Conservation (phyloP, 2,329 filamentous ascomycete species). For the Pseudogymnoascus sp. region DNA sequence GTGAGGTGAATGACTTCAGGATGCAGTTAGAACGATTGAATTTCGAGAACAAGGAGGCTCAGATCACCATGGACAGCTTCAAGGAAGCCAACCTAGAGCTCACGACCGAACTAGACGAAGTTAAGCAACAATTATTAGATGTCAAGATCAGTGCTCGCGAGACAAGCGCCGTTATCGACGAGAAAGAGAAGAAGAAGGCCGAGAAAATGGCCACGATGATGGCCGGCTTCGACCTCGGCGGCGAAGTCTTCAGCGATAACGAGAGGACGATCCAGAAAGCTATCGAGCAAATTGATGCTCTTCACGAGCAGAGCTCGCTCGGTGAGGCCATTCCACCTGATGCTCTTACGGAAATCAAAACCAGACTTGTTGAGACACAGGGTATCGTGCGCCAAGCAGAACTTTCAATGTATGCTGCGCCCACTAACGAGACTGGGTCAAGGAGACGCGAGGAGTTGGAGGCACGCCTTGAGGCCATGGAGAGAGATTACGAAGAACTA, state of each 20-base stretch:
- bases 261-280: constrained; percentile 76
- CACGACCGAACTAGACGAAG: constrained; percentile 82
- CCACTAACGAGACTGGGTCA: constrained; percentile 54
- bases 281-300: constrained; percentile 71
- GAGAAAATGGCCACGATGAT: constrained; percentile 99
- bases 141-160: constrained; percentile 96
- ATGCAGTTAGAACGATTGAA: constrained; percentile 95
- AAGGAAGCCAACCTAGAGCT: constrained; percentile 95
- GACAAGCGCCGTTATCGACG: constrained; percentile 78
- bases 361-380: constrained; percentile 79
- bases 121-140: constrained; percentile 92
- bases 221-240: constrained; percentile 92
- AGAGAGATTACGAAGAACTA: constrained; percentile 77
- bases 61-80: constrained; percentile 94
- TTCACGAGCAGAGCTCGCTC: constrained; percentile 66
- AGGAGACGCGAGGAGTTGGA: constrained; percentile 71
- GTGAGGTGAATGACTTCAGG: constrained; percentile 83
- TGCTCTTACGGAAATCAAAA: constrained; percentile 67
- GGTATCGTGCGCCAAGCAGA: constrained; percentile 90
- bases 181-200: constrained; percentile 97
- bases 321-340: constrained; percentile 77
- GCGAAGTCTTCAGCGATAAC: constrained; percentile 88
- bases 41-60: constrained; percentile 93
- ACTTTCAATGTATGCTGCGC: constrained; percentile 63
- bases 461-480: constrained; percentile 61